Base-by-base conservation (phyloP, 495 filamentous ascomycete genomes). In the Tetracladium marchalianum region DNA sequence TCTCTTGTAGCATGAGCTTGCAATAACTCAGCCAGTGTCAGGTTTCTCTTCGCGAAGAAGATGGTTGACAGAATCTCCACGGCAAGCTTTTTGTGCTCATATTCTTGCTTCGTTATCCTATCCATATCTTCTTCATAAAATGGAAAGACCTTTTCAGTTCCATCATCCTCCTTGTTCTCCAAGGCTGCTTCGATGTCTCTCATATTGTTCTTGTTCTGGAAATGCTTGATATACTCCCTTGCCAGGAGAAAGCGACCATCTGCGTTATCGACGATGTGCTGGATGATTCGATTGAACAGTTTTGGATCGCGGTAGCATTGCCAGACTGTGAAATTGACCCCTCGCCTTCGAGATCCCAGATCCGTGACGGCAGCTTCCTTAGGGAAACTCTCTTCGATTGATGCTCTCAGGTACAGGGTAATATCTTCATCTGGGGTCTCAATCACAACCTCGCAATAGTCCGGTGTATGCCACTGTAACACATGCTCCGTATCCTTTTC, bases 221-320 rank as follows among this genome's bases (percentile, higher is more conserved):
- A 37, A 1, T 53, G 41, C 31, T 46, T 38, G 19, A 55, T 39
- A 41, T 57, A 59, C 22, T 57, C 46, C 16, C 51, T 53, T 4
- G 58, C 60, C 18, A 59, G 36, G 15, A 54, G 34, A 40, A 61
- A 63, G 35, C 43, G 59, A n/a, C 53, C 49, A 9, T 55, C 34
- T 1, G 52, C 49, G 16, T 54, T 56, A 2, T 15, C 31, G 34
- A 54, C 47, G 18, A 63, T 52, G n/a, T 49, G 31, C 1, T 22
- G 18, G 1, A 55, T 19, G 9, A 63, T 54, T n/a, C 44, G 22
- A 4, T 46, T 35, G 32, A 53, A 35, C 15, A 63, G 27, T 1
- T 38, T 36, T 2, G 48, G 32, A 12, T 51, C 37, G 10, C 46
- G 33, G n/a, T 44, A 31, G 18, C 50, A 59, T 13, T 54, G 39